Percentiles rank a stretch among this genome's conserved stretches.
These are phyloP conservation scores for Artemisia tridentata DNA, from an alignment of 129 eudicot genomes.

Conservation along the genomic window DNA sequence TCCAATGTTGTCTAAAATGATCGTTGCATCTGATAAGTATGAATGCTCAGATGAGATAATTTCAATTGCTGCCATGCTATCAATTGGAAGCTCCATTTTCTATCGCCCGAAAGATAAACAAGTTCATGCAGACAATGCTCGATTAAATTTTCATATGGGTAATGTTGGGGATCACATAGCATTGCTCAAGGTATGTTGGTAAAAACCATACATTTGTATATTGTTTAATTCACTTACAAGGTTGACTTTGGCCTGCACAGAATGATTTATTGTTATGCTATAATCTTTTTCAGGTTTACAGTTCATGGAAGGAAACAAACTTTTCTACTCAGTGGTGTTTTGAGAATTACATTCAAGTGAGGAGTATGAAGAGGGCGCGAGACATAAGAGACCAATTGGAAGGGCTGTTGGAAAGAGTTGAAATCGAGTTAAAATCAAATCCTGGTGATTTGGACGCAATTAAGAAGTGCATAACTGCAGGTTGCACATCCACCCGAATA, in stretches of 20 bases:
- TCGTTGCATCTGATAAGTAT: conserved; percentile 95
- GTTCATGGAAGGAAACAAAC: conserved; percentile 94
- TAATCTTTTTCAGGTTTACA: conserved; percentile 65
- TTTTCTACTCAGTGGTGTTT: conserved; percentile 96
- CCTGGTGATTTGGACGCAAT: conserved; percentile 74
- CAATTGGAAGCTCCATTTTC: conserved; percentile 90
- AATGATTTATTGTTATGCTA: neutral
- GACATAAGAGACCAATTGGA: conserved; percentile 90
- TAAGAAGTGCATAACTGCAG: conserved; percentile 82
- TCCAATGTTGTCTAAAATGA: conserved; percentile 97
- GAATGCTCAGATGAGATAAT: conserved; percentile 91
- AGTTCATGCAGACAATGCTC: conserved; percentile 97
- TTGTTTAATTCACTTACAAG: neutral
- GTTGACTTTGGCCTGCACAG: neutral
- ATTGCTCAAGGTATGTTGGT: conserved; percentile 64
- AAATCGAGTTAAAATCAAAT: conserved; percentile 68
- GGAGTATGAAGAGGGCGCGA: conserved; percentile 98
- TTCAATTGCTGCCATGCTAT: conserved; percentile 93
- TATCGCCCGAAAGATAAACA: conserved; percentile 98
- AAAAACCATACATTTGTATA: neutral
- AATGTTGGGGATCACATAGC: conserved; percentile 98
- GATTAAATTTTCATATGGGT: conserved; percentile 88
- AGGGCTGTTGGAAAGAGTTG: conserved; percentile 90
- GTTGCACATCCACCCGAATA: conserved; percentile 15
- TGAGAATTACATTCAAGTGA: conserved; percentile 95